A percentile compares a stretch with the other conserved stretches of the same genome.
Evolutionary conservation across 805 yeast genomes (phyloP).

Genomic region (Candida multigemmis): DNA sequence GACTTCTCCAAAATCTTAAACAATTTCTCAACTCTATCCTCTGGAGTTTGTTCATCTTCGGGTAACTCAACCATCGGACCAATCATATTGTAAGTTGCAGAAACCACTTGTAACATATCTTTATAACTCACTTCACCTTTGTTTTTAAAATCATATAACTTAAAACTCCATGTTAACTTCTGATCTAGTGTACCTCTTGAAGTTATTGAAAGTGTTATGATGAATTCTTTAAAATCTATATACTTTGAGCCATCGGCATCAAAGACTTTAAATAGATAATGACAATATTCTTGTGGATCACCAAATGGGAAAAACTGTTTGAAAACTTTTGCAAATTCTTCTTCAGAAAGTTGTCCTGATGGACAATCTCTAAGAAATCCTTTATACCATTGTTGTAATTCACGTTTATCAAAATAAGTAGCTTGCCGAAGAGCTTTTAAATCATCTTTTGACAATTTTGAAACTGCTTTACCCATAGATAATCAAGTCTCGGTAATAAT

Average conservation of each 20-base stretch:
- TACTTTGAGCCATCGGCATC: slow-evolving; percentile 74
- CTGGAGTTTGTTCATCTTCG: slow-evolving; percentile 90
- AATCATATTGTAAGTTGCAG: slow-evolving; percentile 87
- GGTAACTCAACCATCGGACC: slow-evolving; percentile 88
- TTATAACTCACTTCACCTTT: slow-evolving; percentile 69
- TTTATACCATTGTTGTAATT: slow-evolving; percentile 96
- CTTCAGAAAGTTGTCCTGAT: slow-evolving; percentile 73
- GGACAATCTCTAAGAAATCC: slow-evolving; percentile 95
- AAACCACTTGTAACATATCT: slow-evolving; percentile 73
- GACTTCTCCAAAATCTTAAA: slow-evolving; percentile 69
- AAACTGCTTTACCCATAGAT: slow-evolving; percentile 90
- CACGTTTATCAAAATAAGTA: slow-evolving; percentile 88
- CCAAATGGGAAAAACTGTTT: slow-evolving; percentile 98
- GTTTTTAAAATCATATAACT: slow-evolving; percentile 72
- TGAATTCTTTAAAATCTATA: slow-evolving; percentile 89
- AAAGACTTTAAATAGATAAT: slow-evolving; percentile 79
- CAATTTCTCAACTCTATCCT: slow-evolving; percentile 72
- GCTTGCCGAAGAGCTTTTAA: slow-evolving; percentile 71
- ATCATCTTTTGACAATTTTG: slow-evolving; percentile 87
- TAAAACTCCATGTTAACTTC: slow-evolving; percentile 84
- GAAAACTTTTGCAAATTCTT: slow-evolving; percentile 85
- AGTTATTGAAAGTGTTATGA: slow-evolving; percentile 77
- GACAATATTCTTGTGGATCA: slow-evolving; percentile 87
- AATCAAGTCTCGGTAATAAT: not conserved
- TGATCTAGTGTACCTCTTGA: slow-evolving; percentile 81